A percentile compares a stretch with the other conserved stretches of the same genome.
Evolutionary conservation across 1,139 yeast species (phyloP).

Genomic region (Magnusiomyces clavatus): DNA sequence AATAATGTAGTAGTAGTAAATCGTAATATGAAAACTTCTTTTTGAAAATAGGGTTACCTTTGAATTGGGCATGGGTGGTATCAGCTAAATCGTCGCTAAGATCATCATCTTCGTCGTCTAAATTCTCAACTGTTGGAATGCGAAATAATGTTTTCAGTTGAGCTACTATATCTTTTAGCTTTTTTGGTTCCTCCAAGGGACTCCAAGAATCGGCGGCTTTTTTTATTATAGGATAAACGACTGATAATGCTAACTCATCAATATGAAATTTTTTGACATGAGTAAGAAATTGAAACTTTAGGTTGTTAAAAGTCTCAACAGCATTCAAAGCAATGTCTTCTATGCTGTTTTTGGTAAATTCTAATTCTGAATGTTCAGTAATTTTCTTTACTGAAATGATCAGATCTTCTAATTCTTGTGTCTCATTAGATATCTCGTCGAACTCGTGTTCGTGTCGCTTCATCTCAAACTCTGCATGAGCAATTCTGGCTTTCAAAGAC

Average conservation of each 20-base stretch:
- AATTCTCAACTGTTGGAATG: constrained; percentile 7
- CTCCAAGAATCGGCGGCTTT: constrained; percentile 32
- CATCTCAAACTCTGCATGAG: constrained; percentile 21
- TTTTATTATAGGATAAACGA: constrained; percentile 26
- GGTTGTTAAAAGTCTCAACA: constrained; percentile 18
- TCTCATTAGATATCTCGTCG: constrained; percentile 17
- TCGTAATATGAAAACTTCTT: neutral
- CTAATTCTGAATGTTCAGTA: constrained; percentile 15
- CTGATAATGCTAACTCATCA: constrained; percentile 29
- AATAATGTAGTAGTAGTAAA: constrained; percentile 28
- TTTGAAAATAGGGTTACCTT: too few species aligned
- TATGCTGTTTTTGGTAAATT: neutral
- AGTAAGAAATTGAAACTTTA: constrained; percentile 22
- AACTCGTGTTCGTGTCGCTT: constrained; percentile 18
- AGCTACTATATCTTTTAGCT: constrained; percentile 24
- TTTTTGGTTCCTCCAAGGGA: constrained; percentile 30
- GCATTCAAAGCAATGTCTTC: constrained; percentile 6
- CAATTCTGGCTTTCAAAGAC: constrained; percentile 20
- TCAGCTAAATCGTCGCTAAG: neutral
- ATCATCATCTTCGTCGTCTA: constrained; percentile 2
- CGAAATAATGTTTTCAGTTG: constrained; percentile 24
- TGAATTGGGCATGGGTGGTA: too few species aligned
- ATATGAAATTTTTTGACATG: constrained; percentile 19
- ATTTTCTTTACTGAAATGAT: constrained; percentile 17
- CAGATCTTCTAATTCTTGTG: constrained; percentile 14